phyloP scores from a whole-genome alignment of 2,329 filamentous ascomycete species.

The Botryotinia globosa region DNA sequence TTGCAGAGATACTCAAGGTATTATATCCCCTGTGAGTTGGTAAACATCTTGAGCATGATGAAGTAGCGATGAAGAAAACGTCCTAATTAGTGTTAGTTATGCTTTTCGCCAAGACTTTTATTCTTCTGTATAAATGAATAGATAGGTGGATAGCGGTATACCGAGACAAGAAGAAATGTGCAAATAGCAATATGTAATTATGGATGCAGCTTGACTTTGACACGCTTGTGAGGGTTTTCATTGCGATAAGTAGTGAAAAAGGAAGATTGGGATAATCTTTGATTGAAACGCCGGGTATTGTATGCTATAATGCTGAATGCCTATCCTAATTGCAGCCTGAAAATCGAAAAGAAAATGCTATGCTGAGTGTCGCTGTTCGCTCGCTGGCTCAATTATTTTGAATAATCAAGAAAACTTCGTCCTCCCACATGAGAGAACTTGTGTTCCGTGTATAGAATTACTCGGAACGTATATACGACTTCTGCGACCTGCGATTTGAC shows the following conservation, averaged over 20 bases:
- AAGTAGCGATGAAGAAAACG: constrained; percentile 64
- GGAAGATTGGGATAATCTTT: constrained; percentile 12
- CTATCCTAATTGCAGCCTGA: constrained; percentile 20
- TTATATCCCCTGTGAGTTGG: constrained; percentile 66
- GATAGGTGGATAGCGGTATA: constrained; percentile 15
- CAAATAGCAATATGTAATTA: background rate
- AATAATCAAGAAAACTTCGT: constrained; percentile 23
- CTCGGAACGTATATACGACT: constrained; percentile 33
- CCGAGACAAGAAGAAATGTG: constrained; percentile 14
- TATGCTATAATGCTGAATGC: constrained; percentile 29
- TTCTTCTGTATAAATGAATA: background rate
- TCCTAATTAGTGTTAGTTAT: constrained; percentile 45
- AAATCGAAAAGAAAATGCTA: constrained; percentile 12
- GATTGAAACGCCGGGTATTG: constrained; percentile 26
- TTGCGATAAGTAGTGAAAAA: constrained; percentile 8
- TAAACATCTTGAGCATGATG: constrained; percentile 65
- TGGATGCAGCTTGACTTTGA: background rate
- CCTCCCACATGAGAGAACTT: constrained; percentile 15
- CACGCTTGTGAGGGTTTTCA: constrained; percentile 13
- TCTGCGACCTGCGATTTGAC: constrained; percentile 26
- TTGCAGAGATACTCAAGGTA: constrained; percentile 56
- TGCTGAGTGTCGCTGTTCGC: constrained; percentile 13
- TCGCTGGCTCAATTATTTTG: constrained; percentile 2
- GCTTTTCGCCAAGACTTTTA: constrained; percentile 9
- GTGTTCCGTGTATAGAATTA: constrained; percentile 19